A percentile compares a stretch with the other conserved stretches of the same genome.
phyloP scores from a whole-genome alignment of 768 basidiomycete species.

The Tulasnella sp. region DNA sequence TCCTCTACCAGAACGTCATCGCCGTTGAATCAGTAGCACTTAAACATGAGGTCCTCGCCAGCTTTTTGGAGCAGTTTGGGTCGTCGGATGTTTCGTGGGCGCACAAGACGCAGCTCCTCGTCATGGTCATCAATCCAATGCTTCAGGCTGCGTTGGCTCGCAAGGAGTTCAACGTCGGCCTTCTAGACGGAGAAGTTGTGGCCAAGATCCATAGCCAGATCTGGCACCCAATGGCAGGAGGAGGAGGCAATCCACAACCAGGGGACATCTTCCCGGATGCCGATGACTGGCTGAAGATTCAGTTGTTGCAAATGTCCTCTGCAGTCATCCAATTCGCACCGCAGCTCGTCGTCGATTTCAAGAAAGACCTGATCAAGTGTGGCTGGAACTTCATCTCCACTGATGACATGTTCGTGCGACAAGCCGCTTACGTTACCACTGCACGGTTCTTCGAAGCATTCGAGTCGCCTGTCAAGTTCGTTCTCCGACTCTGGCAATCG shows the following conservation, averaged over 20 bases:
- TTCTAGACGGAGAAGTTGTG: slow-evolving; percentile 71
- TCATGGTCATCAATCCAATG: slow-evolving; percentile 82
- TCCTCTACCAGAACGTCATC: slow-evolving; percentile 83
- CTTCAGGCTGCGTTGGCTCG: slow-evolving; percentile 71
- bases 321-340: slow-evolving; percentile 82
- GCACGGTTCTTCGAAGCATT: slow-evolving; percentile 89
- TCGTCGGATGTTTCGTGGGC: slow-evolving; percentile 57
- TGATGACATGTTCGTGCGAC: slow-evolving; percentile 88
- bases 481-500: slow-evolving; percentile 85
- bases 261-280: slow-evolving; percentile 33
- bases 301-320: slow-evolving; percentile 84
- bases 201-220: slow-evolving; percentile 64
- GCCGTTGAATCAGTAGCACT: slow-evolving; percentile 57
- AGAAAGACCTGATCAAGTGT: slow-evolving; percentile 90
- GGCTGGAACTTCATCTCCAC: slow-evolving; percentile 84
- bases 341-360: slow-evolving; percentile 68
- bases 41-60: slow-evolving; percentile 76
- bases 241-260: slow-evolving; percentile 44
- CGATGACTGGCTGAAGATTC: slow-evolving; percentile 86
- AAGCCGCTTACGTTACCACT: slow-evolving; percentile 84
- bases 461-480: slow-evolving; percentile 86
- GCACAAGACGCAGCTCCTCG: slow-evolving; percentile 62
- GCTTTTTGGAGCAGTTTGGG: slow-evolving; percentile 83
- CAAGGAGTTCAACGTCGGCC: slow-evolving; percentile 46
- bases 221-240: slow-evolving; percentile 73